Evolutionary conservation across 108 stramenopile species (phyloP).

Genomic region (Tribonema minus): DNA sequence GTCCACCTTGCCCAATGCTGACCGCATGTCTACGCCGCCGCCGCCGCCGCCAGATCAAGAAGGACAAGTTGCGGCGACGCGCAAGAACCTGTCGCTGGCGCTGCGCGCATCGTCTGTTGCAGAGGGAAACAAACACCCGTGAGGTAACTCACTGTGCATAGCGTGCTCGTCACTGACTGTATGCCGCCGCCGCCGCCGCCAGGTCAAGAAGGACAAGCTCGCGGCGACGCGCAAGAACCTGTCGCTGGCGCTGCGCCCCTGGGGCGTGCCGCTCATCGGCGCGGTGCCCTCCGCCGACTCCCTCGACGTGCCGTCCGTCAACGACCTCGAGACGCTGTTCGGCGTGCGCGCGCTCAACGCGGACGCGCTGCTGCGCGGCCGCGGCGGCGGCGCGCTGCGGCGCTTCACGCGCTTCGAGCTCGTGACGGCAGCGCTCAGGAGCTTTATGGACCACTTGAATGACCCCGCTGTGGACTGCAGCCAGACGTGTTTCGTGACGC

Average conservation of each 20-base stretch:
- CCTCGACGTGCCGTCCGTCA: conserved; percentile 80
- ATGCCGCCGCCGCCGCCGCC: background rate
- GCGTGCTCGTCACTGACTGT: too few relatives aligned
- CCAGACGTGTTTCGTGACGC: conserved; percentile 81
- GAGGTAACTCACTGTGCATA: too few relatives aligned
- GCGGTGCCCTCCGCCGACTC: conserved; percentile 82
- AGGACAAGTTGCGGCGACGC: background rate
- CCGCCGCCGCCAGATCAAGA: background rate
- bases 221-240: background rate
- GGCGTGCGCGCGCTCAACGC: conserved; percentile 60
- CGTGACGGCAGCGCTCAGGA: conserved; percentile 76
- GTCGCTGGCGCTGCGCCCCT: background rate
- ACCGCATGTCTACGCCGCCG: too few relatives aligned
- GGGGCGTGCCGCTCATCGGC: conserved; percentile 75
- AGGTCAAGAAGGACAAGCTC: background rate
- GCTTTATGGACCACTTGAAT: conserved; percentile 76
- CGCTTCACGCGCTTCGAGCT: conserved; percentile 54
- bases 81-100: background rate
- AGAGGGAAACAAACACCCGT: too few relatives aligned
- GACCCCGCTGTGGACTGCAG: conserved; percentile 49
- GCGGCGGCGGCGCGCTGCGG: background rate
- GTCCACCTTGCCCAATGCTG: too few relatives aligned
- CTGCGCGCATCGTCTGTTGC: too few relatives aligned
- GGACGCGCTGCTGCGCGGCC: too few relatives aligned
- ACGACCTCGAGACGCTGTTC: conserved; percentile 80